phyloP scores from a whole-genome alignment of 805 yeast species.

The Lachancea mirantina region DNA sequence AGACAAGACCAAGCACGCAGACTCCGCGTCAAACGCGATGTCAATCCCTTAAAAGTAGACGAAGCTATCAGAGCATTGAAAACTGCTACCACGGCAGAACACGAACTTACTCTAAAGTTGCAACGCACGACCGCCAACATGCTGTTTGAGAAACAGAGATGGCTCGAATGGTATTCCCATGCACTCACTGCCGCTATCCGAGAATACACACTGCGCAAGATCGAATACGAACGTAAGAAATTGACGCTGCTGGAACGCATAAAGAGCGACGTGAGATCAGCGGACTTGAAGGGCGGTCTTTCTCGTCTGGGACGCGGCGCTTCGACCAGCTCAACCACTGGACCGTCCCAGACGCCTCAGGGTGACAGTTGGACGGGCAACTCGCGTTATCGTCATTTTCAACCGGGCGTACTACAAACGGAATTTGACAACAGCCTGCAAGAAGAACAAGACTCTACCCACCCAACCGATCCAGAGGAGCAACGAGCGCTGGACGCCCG shows the following conservation, averaged over 20 bases:
- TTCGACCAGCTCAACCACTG: conserved; percentile 20
- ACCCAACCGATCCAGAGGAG: conserved; percentile 7
- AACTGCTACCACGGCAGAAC: conserved; percentile 68
- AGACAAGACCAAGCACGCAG: conserved; percentile 67
- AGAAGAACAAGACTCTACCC: conserved; percentile 12
- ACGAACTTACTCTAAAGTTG: conserved; percentile 67
- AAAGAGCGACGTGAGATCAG: conserved; percentile 63
- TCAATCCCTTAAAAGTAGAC: conserved; percentile 83
- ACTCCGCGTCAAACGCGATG: conserved; percentile 61
- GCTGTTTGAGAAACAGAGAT: conserved; percentile 53
- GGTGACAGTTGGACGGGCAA: conserved; percentile 61
- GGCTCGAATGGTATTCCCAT: conserved; percentile 50
- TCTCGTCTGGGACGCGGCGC: conserved; percentile 58
- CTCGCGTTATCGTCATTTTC: conserved; percentile 28
- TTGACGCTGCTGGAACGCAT: conserved; percentile 65
- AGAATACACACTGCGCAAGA: conserved; percentile 57
- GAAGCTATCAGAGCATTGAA: conserved; percentile 80
- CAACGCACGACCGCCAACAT: conserved; percentile 80
- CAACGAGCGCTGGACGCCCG: conserved; percentile 59
- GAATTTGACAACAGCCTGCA: conserved; percentile 20
- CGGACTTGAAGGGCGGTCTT: conserved; percentile 73
- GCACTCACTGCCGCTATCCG: conserved; percentile 50
- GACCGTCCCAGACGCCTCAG: conserved; percentile 38
- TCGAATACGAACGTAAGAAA: conserved; percentile 80
- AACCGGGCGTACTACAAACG: conserved; percentile 17